Conservation (phyloP, 768 basidiomycete genomes). For the Russula sp. region DNA sequence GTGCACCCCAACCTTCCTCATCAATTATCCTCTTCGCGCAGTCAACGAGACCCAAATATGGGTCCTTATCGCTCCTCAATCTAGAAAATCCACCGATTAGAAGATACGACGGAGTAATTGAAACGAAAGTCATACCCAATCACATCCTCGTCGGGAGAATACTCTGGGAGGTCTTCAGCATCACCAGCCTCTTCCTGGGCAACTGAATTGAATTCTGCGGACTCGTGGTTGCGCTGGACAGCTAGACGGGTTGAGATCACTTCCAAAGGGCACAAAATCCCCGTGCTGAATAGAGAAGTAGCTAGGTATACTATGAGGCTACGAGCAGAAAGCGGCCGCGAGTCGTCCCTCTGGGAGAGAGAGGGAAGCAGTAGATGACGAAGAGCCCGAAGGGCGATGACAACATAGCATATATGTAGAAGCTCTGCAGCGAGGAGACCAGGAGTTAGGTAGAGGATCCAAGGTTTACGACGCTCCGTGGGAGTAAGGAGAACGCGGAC, state of each 20-base stretch:
- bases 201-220: conserved; percentile 69
- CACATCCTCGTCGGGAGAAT: conserved; percentile 72
- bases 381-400: conserved; percentile 44
- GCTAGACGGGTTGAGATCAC: conserved; percentile 76
- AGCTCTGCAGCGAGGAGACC: conserved; percentile 51
- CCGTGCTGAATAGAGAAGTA: conserved; percentile 54
- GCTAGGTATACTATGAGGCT: conserved; percentile 55
- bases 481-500: conserved; percentile 74
- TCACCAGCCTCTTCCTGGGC: conserved; percentile 71
- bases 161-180: conserved; percentile 57
- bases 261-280: conserved; percentile 69
- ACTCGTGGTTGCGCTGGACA: conserved; percentile 81
- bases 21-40: conserved; percentile 72
- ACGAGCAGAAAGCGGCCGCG: conserved; percentile 43
- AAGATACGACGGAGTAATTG: neutral
- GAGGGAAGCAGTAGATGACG: conserved; percentile 60
- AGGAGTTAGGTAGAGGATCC: conserved; percentile 78
- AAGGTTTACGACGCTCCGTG: conserved; percentile 74
- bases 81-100: conserved; percentile 5
- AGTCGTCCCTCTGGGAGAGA: conserved; percentile 39
- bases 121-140: conserved; percentile 57
- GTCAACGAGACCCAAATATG: conserved; percentile 71
- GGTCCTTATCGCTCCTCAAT: conserved; percentile 69
- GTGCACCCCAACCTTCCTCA: conserved; percentile 70
- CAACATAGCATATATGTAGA: conserved; percentile 45